phyloP scores from a whole-genome alignment of 176 grass and related monocot genomes.

The Zizania latifolia region DNA sequence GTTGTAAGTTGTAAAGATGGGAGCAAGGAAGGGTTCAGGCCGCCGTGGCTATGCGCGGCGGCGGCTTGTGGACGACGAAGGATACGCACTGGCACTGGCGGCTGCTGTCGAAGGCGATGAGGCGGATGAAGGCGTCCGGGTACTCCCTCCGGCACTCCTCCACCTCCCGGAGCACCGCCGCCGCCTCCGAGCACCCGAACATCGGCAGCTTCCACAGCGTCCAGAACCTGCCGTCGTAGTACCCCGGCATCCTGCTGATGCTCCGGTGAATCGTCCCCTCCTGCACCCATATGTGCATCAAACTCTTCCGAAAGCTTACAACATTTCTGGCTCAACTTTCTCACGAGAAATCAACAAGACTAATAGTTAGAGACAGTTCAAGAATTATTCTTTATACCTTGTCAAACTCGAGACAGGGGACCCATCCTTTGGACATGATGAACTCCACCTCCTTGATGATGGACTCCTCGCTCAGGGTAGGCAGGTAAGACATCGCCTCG shows the following conservation, averaged over 20 bases:
- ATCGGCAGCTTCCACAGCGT: slow-evolving; percentile 70
- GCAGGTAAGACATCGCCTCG: slow-evolving; percentile 60
- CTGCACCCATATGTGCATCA: not conserved
- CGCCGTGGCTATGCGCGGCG: not conserved
- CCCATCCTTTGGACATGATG: slow-evolving; percentile 60
- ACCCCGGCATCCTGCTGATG: slow-evolving; percentile 55
- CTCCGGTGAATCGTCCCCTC: slow-evolving; percentile 41
- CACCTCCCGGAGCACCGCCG: slow-evolving; percentile 42
- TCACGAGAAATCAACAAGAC: too few species aligned
- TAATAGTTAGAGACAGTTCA: too few species aligned
- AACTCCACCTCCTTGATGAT: slow-evolving; percentile 52
- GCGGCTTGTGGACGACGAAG: slow-evolving; percentile 55
- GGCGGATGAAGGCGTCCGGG: slow-evolving; percentile 51
- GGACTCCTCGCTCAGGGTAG: slow-evolving; percentile 48
- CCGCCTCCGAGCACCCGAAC: slow-evolving; percentile 53
- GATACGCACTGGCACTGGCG: slow-evolving; percentile 70
- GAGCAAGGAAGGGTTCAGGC: too few species aligned
- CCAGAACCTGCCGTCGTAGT: slow-evolving; percentile 71
- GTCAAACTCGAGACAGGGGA: slow-evolving; percentile 70
- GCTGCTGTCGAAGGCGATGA: slow-evolving; percentile 45
- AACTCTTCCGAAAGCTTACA: too few species aligned
- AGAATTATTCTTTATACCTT: slow-evolving; percentile 38
- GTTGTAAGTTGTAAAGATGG: too few species aligned
- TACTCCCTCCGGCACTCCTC: slow-evolving; percentile 50
- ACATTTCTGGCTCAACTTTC: too few species aligned